phyloP scores from a whole-genome alignment of 1,284 basidiomycete species.

The Ceratobasidium sp. region DNA sequence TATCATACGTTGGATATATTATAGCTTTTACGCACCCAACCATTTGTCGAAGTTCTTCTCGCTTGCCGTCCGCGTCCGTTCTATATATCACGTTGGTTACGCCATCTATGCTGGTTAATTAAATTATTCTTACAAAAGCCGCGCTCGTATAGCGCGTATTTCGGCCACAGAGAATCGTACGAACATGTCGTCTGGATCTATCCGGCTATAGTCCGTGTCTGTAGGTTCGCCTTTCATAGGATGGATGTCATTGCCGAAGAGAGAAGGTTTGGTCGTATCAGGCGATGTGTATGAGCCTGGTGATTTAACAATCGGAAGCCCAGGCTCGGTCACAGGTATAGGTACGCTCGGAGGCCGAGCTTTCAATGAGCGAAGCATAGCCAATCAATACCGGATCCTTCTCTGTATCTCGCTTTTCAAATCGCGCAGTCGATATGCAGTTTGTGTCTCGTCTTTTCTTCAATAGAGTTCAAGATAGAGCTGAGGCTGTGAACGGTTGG shows the following conservation, averaged over 20 bases:
- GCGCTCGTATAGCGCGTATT: constrained; percentile 73
- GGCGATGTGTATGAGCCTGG: constrained; percentile 34
- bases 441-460: too few species aligned
- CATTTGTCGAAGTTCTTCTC: constrained; percentile 91
- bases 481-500: constrained; percentile 2
- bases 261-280: constrained; percentile 18
- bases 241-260: constrained; percentile 19
- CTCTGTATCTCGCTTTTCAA: too few species aligned
- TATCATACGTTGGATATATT: constrained; percentile 41
- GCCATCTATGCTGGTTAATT: neutral
- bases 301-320: constrained; percentile 26
- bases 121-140: constrained; percentile 62
- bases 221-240: constrained; percentile 17
- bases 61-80: constrained; percentile 87
- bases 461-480: too few species aligned
- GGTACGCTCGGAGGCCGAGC: constrained; percentile 19
- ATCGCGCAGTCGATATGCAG: too few species aligned
- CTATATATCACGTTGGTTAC: constrained; percentile 51
- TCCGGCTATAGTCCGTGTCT: constrained; percentile 45
- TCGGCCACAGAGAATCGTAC: constrained; percentile 73
- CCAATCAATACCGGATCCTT: neutral
- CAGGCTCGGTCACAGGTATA: neutral
- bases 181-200: constrained; percentile 85
- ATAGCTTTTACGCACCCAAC: constrained; percentile 76
- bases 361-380: constrained; percentile 23